Conservation (phyloP, 2,329 filamentous ascomycete genomes). For the Chaetomium strumarium region DNA sequence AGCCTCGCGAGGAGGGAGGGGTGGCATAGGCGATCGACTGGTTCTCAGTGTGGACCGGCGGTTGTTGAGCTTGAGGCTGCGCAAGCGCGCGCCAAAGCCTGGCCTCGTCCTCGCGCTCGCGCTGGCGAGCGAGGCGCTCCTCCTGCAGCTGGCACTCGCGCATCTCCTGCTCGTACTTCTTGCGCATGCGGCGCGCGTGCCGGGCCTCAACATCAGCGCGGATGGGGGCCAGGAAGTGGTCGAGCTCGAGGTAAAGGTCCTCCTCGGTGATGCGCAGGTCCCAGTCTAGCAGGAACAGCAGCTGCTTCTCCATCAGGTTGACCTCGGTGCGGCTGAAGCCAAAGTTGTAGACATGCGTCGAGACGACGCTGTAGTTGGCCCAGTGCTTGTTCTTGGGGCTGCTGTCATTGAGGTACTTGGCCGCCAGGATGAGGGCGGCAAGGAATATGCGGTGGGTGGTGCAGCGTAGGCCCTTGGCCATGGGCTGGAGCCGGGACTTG, state of each 20-base stretch:
- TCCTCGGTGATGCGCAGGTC: slow-evolving; percentile 79
- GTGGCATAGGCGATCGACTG: slow-evolving; percentile 35
- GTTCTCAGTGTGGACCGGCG: slow-evolving; percentile 23
- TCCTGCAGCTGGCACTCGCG: slow-evolving; percentile 33
- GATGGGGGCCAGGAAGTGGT: slow-evolving; percentile 82
- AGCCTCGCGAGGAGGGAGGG: slow-evolving; percentile 42
- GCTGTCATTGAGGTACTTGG: slow-evolving; percentile 98
- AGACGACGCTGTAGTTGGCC: slow-evolving; percentile 85
- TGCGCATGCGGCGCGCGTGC: slow-evolving; percentile 45
- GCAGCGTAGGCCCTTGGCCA: slow-evolving; percentile 93
- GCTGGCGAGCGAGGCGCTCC: slow-evolving; percentile 31
- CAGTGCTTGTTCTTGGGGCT: slow-evolving; percentile 99
- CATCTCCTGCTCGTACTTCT: slow-evolving; percentile 32
- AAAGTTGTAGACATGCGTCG: slow-evolving; percentile 60
- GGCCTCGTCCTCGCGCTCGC: slow-evolving; percentile 34
- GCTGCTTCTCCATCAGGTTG: slow-evolving; percentile 98
- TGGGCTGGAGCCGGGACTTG: slow-evolving; percentile 77
- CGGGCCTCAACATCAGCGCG: slow-evolving; percentile 52
- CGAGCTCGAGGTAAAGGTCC: slow-evolving; percentile 81
- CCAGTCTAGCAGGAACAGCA: slow-evolving; percentile 92
- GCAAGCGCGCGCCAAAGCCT: slow-evolving; percentile 24
- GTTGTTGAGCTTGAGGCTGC: slow-evolving; percentile 20
- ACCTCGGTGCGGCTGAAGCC: slow-evolving; percentile 93
- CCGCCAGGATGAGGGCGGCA: slow-evolving; percentile 74
- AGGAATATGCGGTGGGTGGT: slow-evolving; percentile 98